phyloP scores from a whole-genome alignment of 169 alveolate species.

The Eimeria nieschulzi region DNA sequence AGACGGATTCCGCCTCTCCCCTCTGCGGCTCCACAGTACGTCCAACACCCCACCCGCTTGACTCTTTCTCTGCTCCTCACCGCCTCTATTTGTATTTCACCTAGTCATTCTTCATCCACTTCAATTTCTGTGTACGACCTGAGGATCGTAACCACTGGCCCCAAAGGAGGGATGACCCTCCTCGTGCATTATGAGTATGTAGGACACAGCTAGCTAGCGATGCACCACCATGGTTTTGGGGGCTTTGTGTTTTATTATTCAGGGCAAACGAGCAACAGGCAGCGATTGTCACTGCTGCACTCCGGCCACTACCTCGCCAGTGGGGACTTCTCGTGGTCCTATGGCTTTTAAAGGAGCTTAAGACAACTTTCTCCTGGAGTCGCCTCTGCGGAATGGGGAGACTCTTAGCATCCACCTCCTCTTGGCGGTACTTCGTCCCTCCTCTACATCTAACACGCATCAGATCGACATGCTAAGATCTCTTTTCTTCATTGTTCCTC shows the following conservation, averaged over 20 bases:
- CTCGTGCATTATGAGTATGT: too few species aligned
- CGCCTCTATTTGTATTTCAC: background rate
- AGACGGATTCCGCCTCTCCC: constrained; percentile 58
- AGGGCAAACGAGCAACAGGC: constrained; percentile 23
- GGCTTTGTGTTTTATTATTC: too few species aligned
- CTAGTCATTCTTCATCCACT: background rate
- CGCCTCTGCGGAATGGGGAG: background rate
- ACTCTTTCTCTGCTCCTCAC: too few species aligned
- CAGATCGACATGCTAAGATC: background rate
- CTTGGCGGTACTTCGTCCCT: constrained; percentile 43
- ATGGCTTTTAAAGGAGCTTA: constrained; percentile 49
- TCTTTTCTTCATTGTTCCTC: background rate
- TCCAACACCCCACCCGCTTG: background rate
- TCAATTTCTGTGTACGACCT: too few species aligned
- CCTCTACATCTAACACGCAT: background rate
- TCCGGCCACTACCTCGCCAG: constrained; percentile 53
- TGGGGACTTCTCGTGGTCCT: constrained; percentile 25
- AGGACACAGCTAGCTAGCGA: too few species aligned
- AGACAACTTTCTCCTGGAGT: background rate
- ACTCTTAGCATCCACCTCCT: constrained; percentile 14
- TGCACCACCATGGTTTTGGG: too few species aligned
- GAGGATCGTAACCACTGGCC: too few species aligned
- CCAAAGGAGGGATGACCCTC: background rate
- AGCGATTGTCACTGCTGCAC: constrained; percentile 36
- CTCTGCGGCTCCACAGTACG: constrained; percentile 59